A percentile compares a stretch with the other conserved stretches of the same genome.
phyloP scores from a whole-genome alignment of 164 flowering plant species.

The Piper betle region DNA sequence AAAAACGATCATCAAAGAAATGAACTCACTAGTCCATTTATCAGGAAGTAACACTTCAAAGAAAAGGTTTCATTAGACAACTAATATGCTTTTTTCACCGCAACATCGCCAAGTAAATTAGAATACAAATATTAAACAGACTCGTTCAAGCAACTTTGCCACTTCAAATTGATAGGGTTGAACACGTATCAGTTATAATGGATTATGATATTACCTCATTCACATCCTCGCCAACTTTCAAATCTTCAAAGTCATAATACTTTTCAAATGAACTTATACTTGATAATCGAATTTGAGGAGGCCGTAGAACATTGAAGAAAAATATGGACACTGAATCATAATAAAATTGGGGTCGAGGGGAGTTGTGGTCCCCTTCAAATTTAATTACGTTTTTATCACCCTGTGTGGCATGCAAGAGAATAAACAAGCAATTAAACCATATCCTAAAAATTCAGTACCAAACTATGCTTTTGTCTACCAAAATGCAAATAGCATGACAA shows the following conservation, averaged over 20 bases:
- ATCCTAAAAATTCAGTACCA: no score
- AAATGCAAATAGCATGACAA: no score
- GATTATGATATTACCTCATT: slow-evolving; percentile 46
- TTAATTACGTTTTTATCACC: slow-evolving; percentile 88
- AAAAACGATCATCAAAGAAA: background rate
- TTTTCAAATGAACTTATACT: slow-evolving; percentile 43
- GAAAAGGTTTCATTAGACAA: background rate
- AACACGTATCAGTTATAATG: background rate
- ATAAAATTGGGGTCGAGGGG: slow-evolving; percentile 82
- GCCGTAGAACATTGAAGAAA: slow-evolving; percentile 81
- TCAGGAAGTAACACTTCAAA: background rate
- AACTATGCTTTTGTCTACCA: no score
- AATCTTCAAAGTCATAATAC: slow-evolving; percentile 57
- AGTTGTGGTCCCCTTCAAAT: slow-evolving; percentile 95
- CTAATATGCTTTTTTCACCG: background rate
- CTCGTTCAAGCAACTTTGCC: background rate
- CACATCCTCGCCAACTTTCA: slow-evolving; percentile 47
- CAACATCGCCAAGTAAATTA: background rate
- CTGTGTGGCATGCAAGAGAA: slow-evolving; percentile 24
- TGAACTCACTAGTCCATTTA: background rate
- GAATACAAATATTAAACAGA: background rate
- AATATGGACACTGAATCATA: slow-evolving; percentile 90
- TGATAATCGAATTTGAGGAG: slow-evolving; percentile 56
- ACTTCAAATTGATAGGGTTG: background rate
- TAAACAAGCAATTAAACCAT: background rate